Base-by-base conservation (phyloP, 768 basidiomycete species). In the Pulveroboletus ravenelii region DNA sequence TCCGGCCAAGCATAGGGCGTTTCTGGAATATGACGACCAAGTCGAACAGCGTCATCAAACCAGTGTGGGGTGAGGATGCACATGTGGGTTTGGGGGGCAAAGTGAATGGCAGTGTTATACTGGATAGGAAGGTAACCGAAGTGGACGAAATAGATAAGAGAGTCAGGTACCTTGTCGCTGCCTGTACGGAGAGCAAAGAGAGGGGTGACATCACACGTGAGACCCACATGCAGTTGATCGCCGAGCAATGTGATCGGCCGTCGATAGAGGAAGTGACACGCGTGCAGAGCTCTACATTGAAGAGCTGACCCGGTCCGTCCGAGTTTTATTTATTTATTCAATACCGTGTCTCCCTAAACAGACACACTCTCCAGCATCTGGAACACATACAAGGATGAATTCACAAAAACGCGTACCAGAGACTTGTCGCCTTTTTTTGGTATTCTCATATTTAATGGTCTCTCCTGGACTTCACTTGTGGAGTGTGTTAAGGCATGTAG, bases 351-450 rank as follows among this genome's bases (percentile, higher is more conserved):
- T 43, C 47, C 34, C 45, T 56, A 31, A 64, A 29, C 15, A 35
- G 4, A 38, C 10, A 17, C 30, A n/a, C n/a, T n/a, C n/a, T 10
- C 14, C 20, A 96, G 93, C 44, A 95, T 97, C 56, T 98, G 94
- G 94, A 80, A 98, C 64, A 84, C 85, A 7, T 95, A 97, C 74
- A 98, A 98, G 70, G 88, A 97, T 63, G 78, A 85, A 48, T 96
- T 94, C 62, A 93, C 94, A 30, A 85, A 89, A 62, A 77, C 89
- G 27, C 78, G 93, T 37, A 80, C 81, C 48, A 76, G 80, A 54
- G 89, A 92, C 64, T 74, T 92, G 56, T 23, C 40, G 2, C 6
- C 18, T 41, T 14, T 35, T 47, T 32, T 10, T 6, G 18, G 14
- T 29, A 20, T 46, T 18, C 23, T 10, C 15, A 10, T 41, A 15